Base-by-base conservation (phyloP, 208 protist species). In the Crithidia mellificae region DNA sequence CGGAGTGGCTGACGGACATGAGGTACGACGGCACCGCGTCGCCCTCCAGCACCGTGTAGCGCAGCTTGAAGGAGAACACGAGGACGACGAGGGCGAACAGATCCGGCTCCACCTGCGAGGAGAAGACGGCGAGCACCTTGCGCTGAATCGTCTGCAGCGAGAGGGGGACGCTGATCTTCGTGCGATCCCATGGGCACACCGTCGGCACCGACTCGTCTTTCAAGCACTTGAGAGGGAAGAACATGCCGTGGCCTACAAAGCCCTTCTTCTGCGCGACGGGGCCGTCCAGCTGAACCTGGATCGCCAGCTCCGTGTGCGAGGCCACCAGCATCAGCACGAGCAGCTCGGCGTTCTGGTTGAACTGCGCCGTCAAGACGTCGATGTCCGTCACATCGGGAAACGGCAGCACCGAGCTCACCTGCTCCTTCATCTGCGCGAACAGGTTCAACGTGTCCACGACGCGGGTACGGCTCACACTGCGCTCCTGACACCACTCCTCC, bases 361-460 rank as follows among this genome's bases (percentile, higher is more conserved):
- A 88, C 72, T 90, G 84, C 17, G 71, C 68, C 46, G 68, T 58
- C 9, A 91, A 66, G 47, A 81, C 74, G 61, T 91, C 88, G 17
- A 90, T 68, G 69, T 94, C 88, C 1, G 34, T 74, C 11, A 88
- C 74, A 44, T 94, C 75, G 36, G 80, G 77, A 50, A 90, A 91
- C 17, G 84, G 83, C 29, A 89, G 49, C 22, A 87, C 72, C 17
- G 81, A 63, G 24, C 64, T 69, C 65, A 89, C 74, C 70, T 94
- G 88, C 61, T 89, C 84, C 66, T 83, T 88, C 47, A 88, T 88
- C 71, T 94, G 88, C 25, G 56, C 32, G 47, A 87, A 80, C 29
- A 91, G 61, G 63, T 85, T 80, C 25, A 91, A 54, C 22, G 78
- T 90, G 52, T 91, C 85, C 12, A 77, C 56, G 30, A 91, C 72